Evolutionary conservation across 2,329 filamentous ascomycete species (phyloP).

Genomic region (Fusarium continuum): DNA sequence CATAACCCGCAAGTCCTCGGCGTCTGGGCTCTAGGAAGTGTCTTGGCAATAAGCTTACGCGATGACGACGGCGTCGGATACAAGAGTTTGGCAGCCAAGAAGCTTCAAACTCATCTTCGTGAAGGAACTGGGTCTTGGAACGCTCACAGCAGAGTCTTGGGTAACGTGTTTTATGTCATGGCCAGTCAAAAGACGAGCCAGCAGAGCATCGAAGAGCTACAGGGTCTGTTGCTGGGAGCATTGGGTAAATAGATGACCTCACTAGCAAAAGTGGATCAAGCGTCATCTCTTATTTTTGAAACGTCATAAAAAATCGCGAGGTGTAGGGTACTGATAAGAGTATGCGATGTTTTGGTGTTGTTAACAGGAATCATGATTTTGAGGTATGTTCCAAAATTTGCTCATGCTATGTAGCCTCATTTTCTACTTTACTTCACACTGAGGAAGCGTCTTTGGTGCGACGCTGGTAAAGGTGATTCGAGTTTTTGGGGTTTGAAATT

Average conservation of each 20-base stretch:
- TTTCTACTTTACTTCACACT: no score
- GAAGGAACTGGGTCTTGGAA: conserved; percentile 53
- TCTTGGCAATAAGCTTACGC: conserved; percentile 70
- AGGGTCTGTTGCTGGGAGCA: conserved; percentile 29
- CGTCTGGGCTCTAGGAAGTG: conserved; percentile 78
- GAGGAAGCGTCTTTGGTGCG: no score
- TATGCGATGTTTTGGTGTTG: no score
- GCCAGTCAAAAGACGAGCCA: conserved; percentile 56
- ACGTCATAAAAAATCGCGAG: neutral
- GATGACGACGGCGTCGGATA: conserved; percentile 56
- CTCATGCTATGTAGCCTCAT: no score
- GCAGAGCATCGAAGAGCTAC: conserved; percentile 40
- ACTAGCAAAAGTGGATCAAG: conserved; percentile 9
- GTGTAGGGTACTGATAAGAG: no score
- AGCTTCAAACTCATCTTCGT: conserved; percentile 52
- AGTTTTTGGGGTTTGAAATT: no score
- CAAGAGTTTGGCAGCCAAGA: conserved; percentile 57
- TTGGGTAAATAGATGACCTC: conserved; percentile 18
- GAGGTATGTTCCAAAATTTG: no score
- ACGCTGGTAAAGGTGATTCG: no score
- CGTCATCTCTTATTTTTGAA: neutral
- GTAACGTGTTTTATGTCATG: conserved; percentile 69
- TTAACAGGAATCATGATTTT: no score
- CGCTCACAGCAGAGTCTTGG: conserved; percentile 63
- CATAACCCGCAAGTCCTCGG: conserved; percentile 64